phyloP scores from a whole-genome alignment of 768 basidiomycete species.

The Auriscalpium microsporum region DNA sequence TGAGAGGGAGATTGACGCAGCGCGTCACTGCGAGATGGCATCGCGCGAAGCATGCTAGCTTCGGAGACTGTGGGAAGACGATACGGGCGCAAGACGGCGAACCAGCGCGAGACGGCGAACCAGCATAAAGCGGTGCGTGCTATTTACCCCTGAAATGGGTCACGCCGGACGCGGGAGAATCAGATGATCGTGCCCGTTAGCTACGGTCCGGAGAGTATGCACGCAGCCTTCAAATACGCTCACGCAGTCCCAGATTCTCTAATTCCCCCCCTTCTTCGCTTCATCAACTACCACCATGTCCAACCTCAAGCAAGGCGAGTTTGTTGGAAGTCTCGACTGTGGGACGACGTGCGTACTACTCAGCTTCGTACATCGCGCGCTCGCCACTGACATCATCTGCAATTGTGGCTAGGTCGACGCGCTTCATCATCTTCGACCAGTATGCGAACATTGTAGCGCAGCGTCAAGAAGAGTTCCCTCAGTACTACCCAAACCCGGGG shows the following conservation, averaged over 20 bases:
- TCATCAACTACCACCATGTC: conserved; percentile 20
- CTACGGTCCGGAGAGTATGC: background rate
- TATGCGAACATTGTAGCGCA: conserved; percentile 82
- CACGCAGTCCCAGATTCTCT: background rate
- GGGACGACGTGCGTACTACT: conserved; percentile 75
- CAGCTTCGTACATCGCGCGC: background rate
- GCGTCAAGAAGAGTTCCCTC: conserved; percentile 88
- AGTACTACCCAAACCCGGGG: conserved; percentile 88
- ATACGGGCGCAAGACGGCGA: no score
- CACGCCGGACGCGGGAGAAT: background rate
- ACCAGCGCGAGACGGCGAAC: no score
- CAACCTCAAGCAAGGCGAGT: conserved; percentile 56
- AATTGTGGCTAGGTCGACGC: conserved; percentile 56
- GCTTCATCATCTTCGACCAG: conserved; percentile 87
- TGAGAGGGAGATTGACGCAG: no score
- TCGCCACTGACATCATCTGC: background rate
- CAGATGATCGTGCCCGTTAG: background rate
- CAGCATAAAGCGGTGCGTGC: no score
- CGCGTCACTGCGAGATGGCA: no score
- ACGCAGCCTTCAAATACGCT: background rate
- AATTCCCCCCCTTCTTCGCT: background rate
- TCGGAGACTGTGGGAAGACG: no score
- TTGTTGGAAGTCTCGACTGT: conserved; percentile 89
- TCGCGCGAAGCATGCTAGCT: no score
- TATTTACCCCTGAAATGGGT: background rate